A percentile compares a stretch with the other conserved stretches of the same genome.
Conservation (phyloP, 2,329 filamentous ascomycete species). For the Talaromyces sp. region DNA sequence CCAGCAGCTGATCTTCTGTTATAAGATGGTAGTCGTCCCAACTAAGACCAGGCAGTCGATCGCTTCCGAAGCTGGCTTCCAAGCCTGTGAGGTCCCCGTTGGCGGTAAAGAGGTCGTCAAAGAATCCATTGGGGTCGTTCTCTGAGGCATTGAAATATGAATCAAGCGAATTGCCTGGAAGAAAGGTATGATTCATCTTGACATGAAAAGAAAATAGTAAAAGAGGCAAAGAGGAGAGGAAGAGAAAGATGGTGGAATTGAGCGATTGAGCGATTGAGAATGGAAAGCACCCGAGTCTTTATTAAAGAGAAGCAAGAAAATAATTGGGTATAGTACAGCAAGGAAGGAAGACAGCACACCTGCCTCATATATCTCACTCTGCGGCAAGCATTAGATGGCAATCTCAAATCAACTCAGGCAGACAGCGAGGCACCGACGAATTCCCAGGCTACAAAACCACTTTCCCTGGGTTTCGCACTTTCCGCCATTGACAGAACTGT, state of each 20-base stretch:
- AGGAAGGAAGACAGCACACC: neutral
- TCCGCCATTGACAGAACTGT: conserved; percentile 25
- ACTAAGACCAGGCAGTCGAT: neutral
- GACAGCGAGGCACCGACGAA: conserved; percentile 28
- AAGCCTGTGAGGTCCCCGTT: neutral
- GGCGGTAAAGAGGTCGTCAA: neutral
- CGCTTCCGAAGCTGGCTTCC: neutral
- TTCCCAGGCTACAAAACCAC: conserved; percentile 39
- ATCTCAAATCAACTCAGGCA: neutral
- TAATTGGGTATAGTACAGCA: neutral
- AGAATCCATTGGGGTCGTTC: neutral
- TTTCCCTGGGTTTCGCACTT: neutral
- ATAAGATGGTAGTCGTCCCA: neutral
- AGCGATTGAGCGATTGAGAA: neutral
- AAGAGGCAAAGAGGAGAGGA: neutral
- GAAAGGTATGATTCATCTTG: neutral
- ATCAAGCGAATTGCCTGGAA: neutral
- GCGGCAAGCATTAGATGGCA: neutral
- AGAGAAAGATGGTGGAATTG: neutral
- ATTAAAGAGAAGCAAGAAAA: neutral
- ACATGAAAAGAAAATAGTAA: neutral
- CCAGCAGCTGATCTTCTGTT: neutral
- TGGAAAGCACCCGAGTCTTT: neutral
- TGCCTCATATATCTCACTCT: neutral
- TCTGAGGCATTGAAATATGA: neutral